Base-by-base conservation (phyloP, 1,284 basidiomycete species). In the Melampsora larici-populina region DNA sequence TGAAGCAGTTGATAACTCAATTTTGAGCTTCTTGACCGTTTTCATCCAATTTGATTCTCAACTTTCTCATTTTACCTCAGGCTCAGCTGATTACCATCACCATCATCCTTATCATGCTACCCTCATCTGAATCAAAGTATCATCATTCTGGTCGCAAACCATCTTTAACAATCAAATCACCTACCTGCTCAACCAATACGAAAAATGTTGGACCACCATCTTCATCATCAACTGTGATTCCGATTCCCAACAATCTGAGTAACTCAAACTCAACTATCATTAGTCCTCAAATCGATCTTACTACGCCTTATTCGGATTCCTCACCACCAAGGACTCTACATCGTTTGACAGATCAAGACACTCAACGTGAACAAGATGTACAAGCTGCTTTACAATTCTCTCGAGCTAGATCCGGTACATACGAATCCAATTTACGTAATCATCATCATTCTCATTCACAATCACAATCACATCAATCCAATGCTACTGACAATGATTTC, bases 381-480 rank as follows among this genome's bases (percentile, higher is more conserved):
- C 91, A 92, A 81, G 91, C 92, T 88, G 91, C 92, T 65, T 87
- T 91, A 82, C 91, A 92, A 73, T 88, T 93, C 64, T 91, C 90
- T 80, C 60, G 69, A 79, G 80, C 64, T 4, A 49, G 51, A 7
- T 51, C 66, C 29, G 75, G 70, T n/a, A 74, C 72, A 13, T 62
- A 64, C 4, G 48, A 74, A 48, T 33, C 40, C 55, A 26, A 29
- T 24, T 4, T n/a, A 31, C 46, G 7, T 26, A 31, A 26, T 24
- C 46, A 33, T 40, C 33, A 36, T 24, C 33, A 67, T 15, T 21
- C 65, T 4, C 33, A 67, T 21, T 24, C 24, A 13, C 60, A 21
- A 21, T 24, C 62, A 31, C 62, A 24, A 29, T 26, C 62, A 31
- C 62, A 24, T 26, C 62, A 24, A 64, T 18, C 62, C n/a, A 33